Evolutionary conservation across 2,329 filamentous ascomycete species (phyloP).

Genomic region (Talaromyces marneffei): DNA sequence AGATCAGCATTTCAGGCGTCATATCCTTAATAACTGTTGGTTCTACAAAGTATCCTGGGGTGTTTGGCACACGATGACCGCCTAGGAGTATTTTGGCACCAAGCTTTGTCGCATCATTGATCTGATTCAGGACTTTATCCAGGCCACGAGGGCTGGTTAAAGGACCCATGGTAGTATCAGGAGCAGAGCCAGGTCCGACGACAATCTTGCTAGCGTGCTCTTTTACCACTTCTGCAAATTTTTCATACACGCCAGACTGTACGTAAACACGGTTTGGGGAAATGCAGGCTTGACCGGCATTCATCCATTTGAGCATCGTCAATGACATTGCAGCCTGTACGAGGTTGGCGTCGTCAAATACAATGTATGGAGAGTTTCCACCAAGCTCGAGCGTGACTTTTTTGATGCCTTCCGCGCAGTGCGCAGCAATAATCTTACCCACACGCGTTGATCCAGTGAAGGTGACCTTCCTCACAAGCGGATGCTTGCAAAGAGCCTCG

Average conservation of each 20-base stretch:
- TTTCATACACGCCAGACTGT: constrained; percentile 42
- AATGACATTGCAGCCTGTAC: constrained; percentile 27
- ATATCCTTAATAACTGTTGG: constrained; percentile 60
- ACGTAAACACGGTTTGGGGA: constrained; percentile 43
- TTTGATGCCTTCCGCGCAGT: constrained; percentile 35
- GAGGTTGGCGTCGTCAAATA: constrained; percentile 40
- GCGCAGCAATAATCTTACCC: constrained; percentile 29
- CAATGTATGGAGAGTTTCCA: constrained; percentile 39
- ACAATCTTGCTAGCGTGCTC: constrained; percentile 49
- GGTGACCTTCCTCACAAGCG: constrained; percentile 29
- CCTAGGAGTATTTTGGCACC: constrained; percentile 62
- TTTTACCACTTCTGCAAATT: constrained; percentile 51
- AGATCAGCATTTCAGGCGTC: constrained; percentile 53
- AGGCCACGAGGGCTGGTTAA: constrained; percentile 53
- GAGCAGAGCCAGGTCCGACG: constrained; percentile 54
- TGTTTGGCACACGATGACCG: constrained; percentile 43
- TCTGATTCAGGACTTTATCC: constrained; percentile 53
- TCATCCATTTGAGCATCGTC: constrained; percentile 29
- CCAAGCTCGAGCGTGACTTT: constrained; percentile 42
- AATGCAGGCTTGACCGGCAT: constrained; percentile 41
- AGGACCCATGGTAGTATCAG: constrained; percentile 55
- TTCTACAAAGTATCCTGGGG: constrained; percentile 64
- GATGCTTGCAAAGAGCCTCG: constrained; percentile 28
- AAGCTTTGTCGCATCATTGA: constrained; percentile 57
- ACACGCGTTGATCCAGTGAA: constrained; percentile 32